Base-by-base conservation (phyloP, 768 basidiomycete species). In the Clitopilus hobsonii region DNA sequence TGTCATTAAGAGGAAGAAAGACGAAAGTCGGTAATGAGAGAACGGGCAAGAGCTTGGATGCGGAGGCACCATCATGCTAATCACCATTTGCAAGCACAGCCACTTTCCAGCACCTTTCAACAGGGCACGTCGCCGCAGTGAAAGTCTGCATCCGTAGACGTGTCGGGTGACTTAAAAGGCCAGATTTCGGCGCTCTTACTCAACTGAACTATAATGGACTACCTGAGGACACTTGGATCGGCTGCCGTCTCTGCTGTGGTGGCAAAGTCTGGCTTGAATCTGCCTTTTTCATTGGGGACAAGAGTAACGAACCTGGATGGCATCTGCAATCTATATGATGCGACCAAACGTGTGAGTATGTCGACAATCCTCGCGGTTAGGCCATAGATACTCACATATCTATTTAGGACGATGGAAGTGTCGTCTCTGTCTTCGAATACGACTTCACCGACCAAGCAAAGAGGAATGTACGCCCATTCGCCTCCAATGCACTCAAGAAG, bases 401-500 rank as follows among this genome's bases (percentile, higher is more conserved):
- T 59, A 53, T 60, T 1, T 67, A 98, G 96, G 97, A 98, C 64
- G 97, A 98, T 66, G 83, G 84, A 13, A 85, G 81, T 49, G 78
- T 73, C 11, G 86, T 97, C 4, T 97, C 96, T 0, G 79, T 99
- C 36, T 99, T 99, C 69, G 89, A 93, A 65, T 98, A 94, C 64
- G 92, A 95, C 64, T 79, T 85, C 41, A 83, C 80, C 60, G 81
- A 88, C 36, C 71, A 79, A 10, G 66, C 74, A 49, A 81, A 76
- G 66, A 82, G 80, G 61, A 79, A 83, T 28, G 71, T 83, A 8
- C 73, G 90, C 51, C 82, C 85, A 0, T 78, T 98, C 16, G 96
- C 95, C 2, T 85, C 85, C 65, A 99, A 98, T 70, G 84, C 94
- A 1, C 74, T 98, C 48, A 85, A 89, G 54, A 98, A 96, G 67